phyloP scores from a whole-genome alignment of 2,329 filamentous ascomycete genomes.

The Metarhizium anisopliae region DNA sequence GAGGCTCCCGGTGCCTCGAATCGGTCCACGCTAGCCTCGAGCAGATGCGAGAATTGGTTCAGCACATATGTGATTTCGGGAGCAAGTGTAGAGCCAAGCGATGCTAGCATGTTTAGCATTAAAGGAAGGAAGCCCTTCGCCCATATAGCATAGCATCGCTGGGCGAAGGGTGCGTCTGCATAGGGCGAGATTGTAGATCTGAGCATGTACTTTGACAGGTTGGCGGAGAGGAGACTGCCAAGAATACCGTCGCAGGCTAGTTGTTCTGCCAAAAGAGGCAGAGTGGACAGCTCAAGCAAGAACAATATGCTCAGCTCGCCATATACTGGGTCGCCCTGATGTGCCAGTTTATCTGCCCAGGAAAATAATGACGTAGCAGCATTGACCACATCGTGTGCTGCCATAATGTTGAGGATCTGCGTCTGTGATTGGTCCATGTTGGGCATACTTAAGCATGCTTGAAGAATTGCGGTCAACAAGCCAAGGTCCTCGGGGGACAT shows the following conservation, averaged over 20 bases:
- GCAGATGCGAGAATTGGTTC: constrained; percentile 76
- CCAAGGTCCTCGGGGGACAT: constrained; percentile 71
- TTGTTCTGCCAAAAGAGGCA: constrained; percentile 77
- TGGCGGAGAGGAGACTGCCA: constrained; percentile 68
- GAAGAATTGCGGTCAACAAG: constrained; percentile 78
- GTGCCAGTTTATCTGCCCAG: constrained; percentile 78
- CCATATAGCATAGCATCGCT: constrained; percentile 85
- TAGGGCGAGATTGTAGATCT: constrained; percentile 67
- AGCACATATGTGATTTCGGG: constrained; percentile 80
- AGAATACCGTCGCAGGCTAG: constrained; percentile 82
- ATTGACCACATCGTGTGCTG: constrained; percentile 64
- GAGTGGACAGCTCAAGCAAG: constrained; percentile 74
- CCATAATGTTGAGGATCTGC: constrained; percentile 62
- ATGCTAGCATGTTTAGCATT: constrained; percentile 76
- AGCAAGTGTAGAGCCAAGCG: constrained; percentile 72
- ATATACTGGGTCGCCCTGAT: constrained; percentile 78
- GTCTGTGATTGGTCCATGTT: constrained; percentile 62
- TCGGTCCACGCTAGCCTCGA: constrained; percentile 61
- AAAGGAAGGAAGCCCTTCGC: constrained; percentile 78
- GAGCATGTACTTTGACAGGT: constrained; percentile 68
- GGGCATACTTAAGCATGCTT: constrained; percentile 72
- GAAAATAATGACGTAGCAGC: constrained; percentile 83
- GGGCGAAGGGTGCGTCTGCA: constrained; percentile 56
- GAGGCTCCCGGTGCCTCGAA: constrained; percentile 55
- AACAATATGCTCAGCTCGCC: constrained; percentile 88